Base-by-base conservation (phyloP, 225 moss, liverwort and hornwort species). In the Polytrichum commune region DNA sequence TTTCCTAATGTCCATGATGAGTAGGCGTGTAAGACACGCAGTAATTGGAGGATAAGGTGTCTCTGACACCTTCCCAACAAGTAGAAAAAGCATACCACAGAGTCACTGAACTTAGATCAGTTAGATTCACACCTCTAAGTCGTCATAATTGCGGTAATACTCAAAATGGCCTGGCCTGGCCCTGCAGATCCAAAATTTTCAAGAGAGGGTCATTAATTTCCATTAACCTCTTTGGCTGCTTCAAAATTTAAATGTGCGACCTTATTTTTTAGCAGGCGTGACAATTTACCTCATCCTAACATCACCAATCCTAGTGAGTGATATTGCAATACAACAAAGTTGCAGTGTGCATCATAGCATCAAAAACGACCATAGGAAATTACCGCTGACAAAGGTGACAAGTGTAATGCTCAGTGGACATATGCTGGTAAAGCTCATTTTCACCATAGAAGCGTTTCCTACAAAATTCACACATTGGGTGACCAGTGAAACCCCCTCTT, bases 361-460 rank as follows among this genome's bases (percentile, higher is more conserved):
- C 64, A 20, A 69, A 22, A 60, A 60, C 18, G 19, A 54, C 5
- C 32, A 46, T 63, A 72, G n/a, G n/a, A 22, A 29, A 24, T 53
- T 87, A 93, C 96, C 95, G 86, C 78, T 93, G 91, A 77, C 98
- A 98, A 67, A 98, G 78, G 74, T 95, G 95, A 76, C 98, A 98
- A 8, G 95, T 98, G 69, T 85, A 98, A 85, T 98, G 98, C 66
- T 95, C 95, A 35, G 87, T 91, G 69, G 95, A 87, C 98, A 98
- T 98, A 75, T 98, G 98, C 72, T 90, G 90, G 76, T 98, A 98
- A 29, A 98, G 84, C 79, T 98, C 98, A 74, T 98, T 87, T 76
- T 98, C 98, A 60, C 95, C 98, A 79, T 98, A 98, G 79, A 90
- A 98, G 7, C 95, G 91, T 78, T 93, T 91, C 78, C 88, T 84